Evolutionary conservation across 345 rosid species (phyloP), one percentile per base, ranked within the genome.

Genomic region (Acer yangbiense): DNA sequence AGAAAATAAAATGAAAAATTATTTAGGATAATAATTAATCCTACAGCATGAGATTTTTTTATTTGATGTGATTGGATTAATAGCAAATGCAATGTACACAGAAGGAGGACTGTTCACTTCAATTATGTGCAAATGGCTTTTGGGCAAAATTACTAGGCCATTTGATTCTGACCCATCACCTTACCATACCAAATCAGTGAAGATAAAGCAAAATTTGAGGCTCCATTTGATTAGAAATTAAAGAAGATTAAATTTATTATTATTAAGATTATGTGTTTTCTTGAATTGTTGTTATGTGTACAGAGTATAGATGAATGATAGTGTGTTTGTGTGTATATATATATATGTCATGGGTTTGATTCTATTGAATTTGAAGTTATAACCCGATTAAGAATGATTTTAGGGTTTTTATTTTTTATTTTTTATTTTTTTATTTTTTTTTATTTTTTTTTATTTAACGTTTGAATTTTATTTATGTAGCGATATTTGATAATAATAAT

Each of bases 141-240:
- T 54, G 20, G 14, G 27, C 60, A 35, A 72, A 58, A 69, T 23
- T 64, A 58, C 48, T 57, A 11, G 13, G 55, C 74, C 41, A 20
- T 18, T 74, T 76, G 83, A 81, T 8, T 39, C 44, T 44, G 78
- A 81, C 83, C 32, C 20, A 55, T 76, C 48, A 81, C 69, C 83
- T 32, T 50, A 32, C 60, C 62, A 21, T 81, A 61, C 77, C 83
- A 72, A 35, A 81, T 66, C 50, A 69, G 61, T 32, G 32, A 20
- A 79, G 27, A 17, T 48, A 50, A 69, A 70, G 21, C 43, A 3
- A 52, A 52, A 25, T 69, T 69, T 54, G 58, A 14, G 58, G 58
- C 58, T 54, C 7, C 7, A 54, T 54, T 16, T 54, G 6, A 16
- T 54, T 54, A 54, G 58, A 54, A n/a, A n/a, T n/a, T n/a, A n/a